These are phyloP conservation scores for Calonectria honghensis DNA, from an alignment of 2,329 filamentous ascomycete species.

Conservation along the genomic window DNA sequence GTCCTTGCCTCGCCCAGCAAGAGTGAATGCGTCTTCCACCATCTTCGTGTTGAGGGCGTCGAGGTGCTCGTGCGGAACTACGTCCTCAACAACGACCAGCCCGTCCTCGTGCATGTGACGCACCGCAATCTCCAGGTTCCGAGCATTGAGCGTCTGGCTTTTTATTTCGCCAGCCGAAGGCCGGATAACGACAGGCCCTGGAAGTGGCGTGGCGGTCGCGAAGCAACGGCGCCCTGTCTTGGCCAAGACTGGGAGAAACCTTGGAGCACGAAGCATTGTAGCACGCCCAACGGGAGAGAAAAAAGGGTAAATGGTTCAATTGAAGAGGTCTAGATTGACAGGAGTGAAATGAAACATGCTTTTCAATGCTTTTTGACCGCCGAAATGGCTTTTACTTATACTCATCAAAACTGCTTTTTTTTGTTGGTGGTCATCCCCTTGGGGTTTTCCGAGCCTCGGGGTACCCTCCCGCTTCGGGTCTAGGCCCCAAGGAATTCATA, in stretches of 20 bases:
- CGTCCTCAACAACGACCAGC: conserved; percentile 73
- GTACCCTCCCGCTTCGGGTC: conserved; percentile 45
- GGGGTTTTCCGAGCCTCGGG: conserved; percentile 54
- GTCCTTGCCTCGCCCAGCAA: conserved; percentile 71
- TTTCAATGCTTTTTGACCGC: background rate
- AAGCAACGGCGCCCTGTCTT: conserved; percentile 37
- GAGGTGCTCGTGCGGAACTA: conserved; percentile 69
- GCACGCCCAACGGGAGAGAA: background rate
- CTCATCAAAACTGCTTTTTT: conserved; percentile 2
- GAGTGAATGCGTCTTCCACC: conserved; percentile 72
- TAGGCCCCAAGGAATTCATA: background rate
- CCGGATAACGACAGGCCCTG: conserved; percentile 49
- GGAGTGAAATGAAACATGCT: background rate
- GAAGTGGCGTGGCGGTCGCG: conserved; percentile 30
- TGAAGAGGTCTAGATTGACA: background rate
- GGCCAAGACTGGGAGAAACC: conserved; percentile 22
- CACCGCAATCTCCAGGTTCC: conserved; percentile 74
- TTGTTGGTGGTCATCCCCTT: background rate
- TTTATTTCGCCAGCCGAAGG: conserved; percentile 65
- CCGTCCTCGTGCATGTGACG: conserved; percentile 72
- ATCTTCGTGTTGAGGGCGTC: conserved; percentile 75
- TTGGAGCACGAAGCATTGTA: conserved; percentile 43
- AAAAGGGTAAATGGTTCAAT: background rate
- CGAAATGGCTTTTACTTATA: conserved; percentile 45
- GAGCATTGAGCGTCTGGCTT: conserved; percentile 61